Evolutionary conservation across 129 eudicot species (phyloP), one percentile per base, ranked within the genome.

Genomic region (Silybum marianum): DNA sequence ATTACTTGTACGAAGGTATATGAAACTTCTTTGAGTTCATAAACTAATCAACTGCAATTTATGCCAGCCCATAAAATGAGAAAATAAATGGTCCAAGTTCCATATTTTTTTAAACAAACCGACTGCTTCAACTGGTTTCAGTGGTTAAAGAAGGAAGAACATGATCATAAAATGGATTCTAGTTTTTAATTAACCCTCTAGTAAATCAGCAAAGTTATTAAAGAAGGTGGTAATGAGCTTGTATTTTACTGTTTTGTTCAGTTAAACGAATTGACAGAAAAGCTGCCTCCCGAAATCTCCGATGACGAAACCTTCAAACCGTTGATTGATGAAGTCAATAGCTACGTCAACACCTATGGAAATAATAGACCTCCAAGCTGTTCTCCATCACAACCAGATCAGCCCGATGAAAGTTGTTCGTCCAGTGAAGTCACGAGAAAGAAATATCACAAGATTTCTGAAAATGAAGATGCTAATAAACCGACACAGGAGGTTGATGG

Each of bases 201-300:
- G 51, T 77, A 28, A 58, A 58, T n/a, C 23, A 58, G 10, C 3
- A 14, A n/a, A 58, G 23, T 58, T 58, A 58, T 18, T 18, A 18
- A 58, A 58, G 10, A 54, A 54, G 22, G 60, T 48, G 21, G 42
- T 32, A 48, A 73, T 28, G 12, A 71, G 40, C 63, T 69, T 72
- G 46, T 67, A 34, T 77, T 38, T 71, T 72, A 46, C 73, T 46
- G 9, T 11, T 62, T 74, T 9, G 23, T n/a, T 77, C 89, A 90
- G 98, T 72, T 92, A 82, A 90, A 88, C 21, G 96, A 85, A 80
- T 75, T 92, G 21, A 69, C 88, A 21, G 89, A 86, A 79, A 92
- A 88, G 71, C 48, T 88, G 67, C 90, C 95, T 38, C 76, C 88
- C 9, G 91, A 88, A 72, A 79, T 82, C 24, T 77, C 85, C 18